These are phyloP conservation scores for Blumeria hordei DNA, from an alignment of 2,329 filamentous ascomycete species.

Conservation along the genomic window DNA sequence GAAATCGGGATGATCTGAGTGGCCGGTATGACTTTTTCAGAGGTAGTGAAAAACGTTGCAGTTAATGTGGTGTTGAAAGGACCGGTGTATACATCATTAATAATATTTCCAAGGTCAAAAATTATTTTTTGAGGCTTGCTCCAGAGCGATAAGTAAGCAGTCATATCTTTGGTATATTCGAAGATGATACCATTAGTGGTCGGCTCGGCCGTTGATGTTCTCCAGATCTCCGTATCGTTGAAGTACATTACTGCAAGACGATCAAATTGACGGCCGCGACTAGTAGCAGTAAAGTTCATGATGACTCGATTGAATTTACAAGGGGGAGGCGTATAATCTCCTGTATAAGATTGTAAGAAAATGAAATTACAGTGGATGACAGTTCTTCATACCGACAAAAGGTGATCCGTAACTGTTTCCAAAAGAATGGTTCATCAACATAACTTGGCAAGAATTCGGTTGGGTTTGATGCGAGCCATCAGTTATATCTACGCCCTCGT, in stretches of 20 bases:
- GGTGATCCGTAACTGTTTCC: constrained; percentile 48
- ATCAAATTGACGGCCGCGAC: constrained; percentile 51
- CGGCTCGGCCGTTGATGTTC: constrained; percentile 64
- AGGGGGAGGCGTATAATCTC: constrained; percentile 37
- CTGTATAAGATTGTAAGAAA: constrained; percentile 16
- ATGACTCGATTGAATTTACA: constrained; percentile 51
- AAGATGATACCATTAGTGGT: constrained; percentile 45
- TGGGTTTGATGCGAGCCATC: constrained; percentile 10
- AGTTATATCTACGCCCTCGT: constrained; percentile 15
- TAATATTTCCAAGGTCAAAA: constrained; percentile 54
- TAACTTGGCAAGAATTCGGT: constrained; percentile 22
- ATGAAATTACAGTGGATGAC: not conserved
- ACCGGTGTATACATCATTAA: constrained; percentile 48
- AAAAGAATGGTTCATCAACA: constrained; percentile 50
- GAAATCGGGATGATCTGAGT: constrained; percentile 47
- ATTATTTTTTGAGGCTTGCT: constrained; percentile 45
- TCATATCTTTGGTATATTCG: constrained; percentile 62
- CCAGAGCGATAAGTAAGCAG: constrained; percentile 44
- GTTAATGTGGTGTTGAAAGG: constrained; percentile 50
- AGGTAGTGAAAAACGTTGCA: constrained; percentile 40
- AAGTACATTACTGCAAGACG: constrained; percentile 54
- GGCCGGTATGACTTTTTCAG: constrained; percentile 23
- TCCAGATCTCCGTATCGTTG: constrained; percentile 56
- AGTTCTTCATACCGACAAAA: constrained; percentile 33
- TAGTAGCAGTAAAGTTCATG: constrained; percentile 53